phyloP scores from a whole-genome alignment of 441 rosid species.

The Aquilaria agallochum region DNA sequence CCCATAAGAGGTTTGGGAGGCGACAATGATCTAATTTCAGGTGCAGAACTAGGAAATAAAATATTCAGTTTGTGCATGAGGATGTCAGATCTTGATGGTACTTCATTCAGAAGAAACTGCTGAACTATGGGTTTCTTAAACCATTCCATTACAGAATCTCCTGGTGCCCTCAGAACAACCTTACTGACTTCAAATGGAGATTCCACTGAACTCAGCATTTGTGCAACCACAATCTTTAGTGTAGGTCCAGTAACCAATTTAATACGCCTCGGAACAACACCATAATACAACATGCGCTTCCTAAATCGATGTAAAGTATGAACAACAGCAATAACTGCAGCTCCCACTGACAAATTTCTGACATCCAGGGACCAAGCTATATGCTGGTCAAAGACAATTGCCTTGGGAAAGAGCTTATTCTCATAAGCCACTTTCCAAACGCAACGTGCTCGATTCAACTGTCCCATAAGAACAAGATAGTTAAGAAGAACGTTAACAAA shows the following conservation, averaged over 20 bases:
- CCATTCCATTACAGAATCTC: constrained; percentile 93
- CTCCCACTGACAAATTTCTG: constrained; percentile 90
- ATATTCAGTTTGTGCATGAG: constrained; percentile 92
- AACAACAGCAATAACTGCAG: constrained; percentile 91
- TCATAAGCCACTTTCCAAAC: constrained; percentile 98
- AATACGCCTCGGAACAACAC: constrained; percentile 88
- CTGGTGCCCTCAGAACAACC: constrained; percentile 88
- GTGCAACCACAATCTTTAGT: constrained; percentile 83
- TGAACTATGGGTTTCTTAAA: constrained; percentile 95
- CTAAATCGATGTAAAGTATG: constrained; percentile 97
- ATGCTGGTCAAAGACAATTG: constrained; percentile 95
- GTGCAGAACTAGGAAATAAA: constrained; percentile 87
- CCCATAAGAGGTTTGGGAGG: constrained; percentile 83
- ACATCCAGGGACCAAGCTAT: constrained; percentile 99
- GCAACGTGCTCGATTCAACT: constrained; percentile 95
- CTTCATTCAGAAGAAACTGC: constrained; percentile 89
- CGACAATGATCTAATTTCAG: constrained; percentile 76
- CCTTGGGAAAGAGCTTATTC: constrained; percentile 95
- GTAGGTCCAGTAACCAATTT: constrained; percentile 97
- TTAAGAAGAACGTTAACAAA: constrained; percentile 94
- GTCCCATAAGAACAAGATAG: constrained; percentile 97
- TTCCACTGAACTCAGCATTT: constrained; percentile 88
- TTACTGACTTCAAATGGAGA: constrained; percentile 94
- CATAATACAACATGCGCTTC: constrained; percentile 93
- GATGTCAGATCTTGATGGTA: constrained; percentile 81